These are phyloP conservation scores for Paspalum vaginatum DNA, from an alignment of 176 grass and related monocot genomes.

Conservation along the genomic window DNA sequence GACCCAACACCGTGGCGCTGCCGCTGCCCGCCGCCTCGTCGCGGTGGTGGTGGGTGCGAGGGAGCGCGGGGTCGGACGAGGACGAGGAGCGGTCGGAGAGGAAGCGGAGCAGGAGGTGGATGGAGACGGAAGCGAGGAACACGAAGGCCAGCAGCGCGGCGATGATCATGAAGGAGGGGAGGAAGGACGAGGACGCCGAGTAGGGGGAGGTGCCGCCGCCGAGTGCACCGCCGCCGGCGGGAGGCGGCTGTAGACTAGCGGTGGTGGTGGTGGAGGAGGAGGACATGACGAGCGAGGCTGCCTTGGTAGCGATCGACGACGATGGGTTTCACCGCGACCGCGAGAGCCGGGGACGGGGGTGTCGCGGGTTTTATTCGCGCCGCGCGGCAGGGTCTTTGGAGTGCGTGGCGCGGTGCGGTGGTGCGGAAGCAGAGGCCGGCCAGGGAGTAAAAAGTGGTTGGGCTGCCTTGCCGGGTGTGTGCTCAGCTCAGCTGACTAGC, in stretches of 20 bases:
- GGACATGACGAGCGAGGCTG: conserved; percentile 35
- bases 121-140: conserved; percentile 62
- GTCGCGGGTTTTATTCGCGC: conserved; percentile 35
- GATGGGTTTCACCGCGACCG: conserved; percentile 34
- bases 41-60: neutral
- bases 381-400: neutral
- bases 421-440: conserved; percentile 1
- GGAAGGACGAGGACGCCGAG: conserved; percentile 35
- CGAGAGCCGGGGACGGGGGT: neutral
- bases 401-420: conserved; percentile 26
- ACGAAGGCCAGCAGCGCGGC: conserved; percentile 66
- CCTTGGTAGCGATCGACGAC: neutral
- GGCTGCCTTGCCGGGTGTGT: neutral
- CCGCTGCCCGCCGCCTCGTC: neutral
- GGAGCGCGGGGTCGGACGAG: neutral
- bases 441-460: conserved; percentile 30
- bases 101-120: conserved; percentile 72
- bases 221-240: neutral
- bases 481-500: neutral
- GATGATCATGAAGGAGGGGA: conserved; percentile 70
- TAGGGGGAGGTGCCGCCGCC: conserved; percentile 30
- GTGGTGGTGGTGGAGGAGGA: conserved; percentile 35
- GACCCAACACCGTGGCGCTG: neutral
- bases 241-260: conserved; percentile 19
- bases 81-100: conserved; percentile 40